Percentiles rank a stretch among this genome's conserved stretches.
Evolutionary conservation across 768 basidiomycete genomes (phyloP).

Genomic region (Lactarius sp.): DNA sequence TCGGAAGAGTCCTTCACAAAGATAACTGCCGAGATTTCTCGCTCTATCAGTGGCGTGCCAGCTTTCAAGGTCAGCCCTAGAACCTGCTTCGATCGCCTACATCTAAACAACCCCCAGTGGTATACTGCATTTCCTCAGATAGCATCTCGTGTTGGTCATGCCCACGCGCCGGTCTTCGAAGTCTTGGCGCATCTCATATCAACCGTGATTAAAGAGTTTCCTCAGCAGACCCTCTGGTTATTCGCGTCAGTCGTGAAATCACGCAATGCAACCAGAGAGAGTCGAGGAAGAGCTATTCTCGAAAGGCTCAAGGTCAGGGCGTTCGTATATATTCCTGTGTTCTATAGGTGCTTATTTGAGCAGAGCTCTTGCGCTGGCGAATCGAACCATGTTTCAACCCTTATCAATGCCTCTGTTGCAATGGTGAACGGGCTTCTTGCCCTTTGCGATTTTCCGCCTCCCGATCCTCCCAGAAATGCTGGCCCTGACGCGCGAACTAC

Average conservation of each 20-base stretch:
- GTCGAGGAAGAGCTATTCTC: constrained; percentile 56
- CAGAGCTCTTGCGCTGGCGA: constrained; percentile 47
- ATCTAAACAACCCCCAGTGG: constrained; percentile 55
- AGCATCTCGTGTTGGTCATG: constrained; percentile 86
- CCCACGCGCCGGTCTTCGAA: constrained; percentile 52
- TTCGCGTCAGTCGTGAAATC: constrained; percentile 88
- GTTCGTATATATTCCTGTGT: background rate
- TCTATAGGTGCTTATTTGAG: background rate
- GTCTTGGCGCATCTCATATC: constrained; percentile 63
- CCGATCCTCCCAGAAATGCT: constrained; percentile 28
- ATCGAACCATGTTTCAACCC: constrained; percentile 38
- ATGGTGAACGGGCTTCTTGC: constrained; percentile 69
- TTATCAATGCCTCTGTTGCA: constrained; percentile 45
- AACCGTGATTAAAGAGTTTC: constrained; percentile 73
- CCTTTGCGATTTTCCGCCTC: constrained; percentile 55
- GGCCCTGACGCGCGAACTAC: constrained; percentile 30
- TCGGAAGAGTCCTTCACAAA: constrained; percentile 42
- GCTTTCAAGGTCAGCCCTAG: constrained; percentile 65
- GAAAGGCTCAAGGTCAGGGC: constrained; percentile 49
- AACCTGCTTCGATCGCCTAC: background rate
- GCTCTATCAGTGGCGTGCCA: constrained; percentile 56
- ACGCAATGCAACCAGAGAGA: constrained; percentile 54
- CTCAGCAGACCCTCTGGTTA: constrained; percentile 89
- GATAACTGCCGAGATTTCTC: constrained; percentile 53
- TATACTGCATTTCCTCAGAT: constrained; percentile 95